phyloP scores from a whole-genome alignment of 441 rosid genomes.

The Corymbia calophylla region DNA sequence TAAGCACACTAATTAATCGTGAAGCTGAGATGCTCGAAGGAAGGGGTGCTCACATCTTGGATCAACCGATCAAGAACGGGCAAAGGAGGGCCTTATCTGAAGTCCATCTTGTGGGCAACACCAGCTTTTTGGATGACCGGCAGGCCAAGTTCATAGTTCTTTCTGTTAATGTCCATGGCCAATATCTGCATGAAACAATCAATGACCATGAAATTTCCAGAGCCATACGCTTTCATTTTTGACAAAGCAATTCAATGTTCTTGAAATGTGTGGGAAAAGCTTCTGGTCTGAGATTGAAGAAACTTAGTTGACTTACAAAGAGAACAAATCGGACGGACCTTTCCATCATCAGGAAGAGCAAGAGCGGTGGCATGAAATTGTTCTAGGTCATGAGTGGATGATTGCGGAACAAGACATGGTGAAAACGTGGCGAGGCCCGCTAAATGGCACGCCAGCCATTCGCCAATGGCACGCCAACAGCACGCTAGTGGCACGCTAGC shows the following conservation, averaged over 20 bases:
- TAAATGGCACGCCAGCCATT: too few species aligned
- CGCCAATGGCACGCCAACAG: slow-evolving; percentile 48
- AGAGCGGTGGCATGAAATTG: slow-evolving; percentile 47
- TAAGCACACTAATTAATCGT: background rate
- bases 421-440: too few species aligned
- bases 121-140: slow-evolving; percentile 90
- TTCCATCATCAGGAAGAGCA: slow-evolving; percentile 66
- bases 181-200: slow-evolving; percentile 46
- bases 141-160: slow-evolving; percentile 81
- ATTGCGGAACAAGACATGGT: too few species aligned
- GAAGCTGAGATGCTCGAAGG: background rate
- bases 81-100: slow-evolving; percentile 92
- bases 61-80: slow-evolving; percentile 79
- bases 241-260: background rate
- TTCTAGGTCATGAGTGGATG: too few species aligned
- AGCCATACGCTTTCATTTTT: background rate
- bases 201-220: background rate
- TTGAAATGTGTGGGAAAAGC: background rate
- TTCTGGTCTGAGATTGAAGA: background rate
- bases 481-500: slow-evolving; percentile 67
- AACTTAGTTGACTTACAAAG: background rate
- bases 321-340: background rate
- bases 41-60: slow-evolving; percentile 51
- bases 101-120: slow-evolving; percentile 86
- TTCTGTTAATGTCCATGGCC: slow-evolving; percentile 93